Percentiles rank a stretch among this genome's conserved stretches.
These are phyloP conservation scores for Melaleuca alternifolia DNA, from an alignment of 345 rosid species.

Conservation along the genomic window DNA sequence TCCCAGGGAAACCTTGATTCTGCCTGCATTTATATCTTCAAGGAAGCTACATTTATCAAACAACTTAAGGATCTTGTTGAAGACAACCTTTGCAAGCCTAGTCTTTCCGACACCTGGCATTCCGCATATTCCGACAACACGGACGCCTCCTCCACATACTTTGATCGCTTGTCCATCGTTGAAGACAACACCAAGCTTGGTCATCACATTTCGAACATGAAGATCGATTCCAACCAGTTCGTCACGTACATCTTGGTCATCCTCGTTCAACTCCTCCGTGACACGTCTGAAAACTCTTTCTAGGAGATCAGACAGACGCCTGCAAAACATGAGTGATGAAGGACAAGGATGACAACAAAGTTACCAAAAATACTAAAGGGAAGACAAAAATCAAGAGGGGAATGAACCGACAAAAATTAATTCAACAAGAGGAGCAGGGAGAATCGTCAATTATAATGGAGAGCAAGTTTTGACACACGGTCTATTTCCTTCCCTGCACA, in stretches of 20 bases:
- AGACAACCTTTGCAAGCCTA: conserved; percentile 3
- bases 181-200: background rate
- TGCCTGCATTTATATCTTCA: too few species aligned
- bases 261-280: background rate
- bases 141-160: background rate
- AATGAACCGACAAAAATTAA: background rate
- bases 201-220: background rate
- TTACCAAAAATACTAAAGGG: too few species aligned
- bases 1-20: too few species aligned
- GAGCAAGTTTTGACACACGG: background rate
- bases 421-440: background rate
- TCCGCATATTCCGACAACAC: conserved; percentile 5
- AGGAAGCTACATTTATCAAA: conserved; percentile 4
- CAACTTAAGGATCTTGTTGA: background rate
- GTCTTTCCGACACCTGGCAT: conserved; percentile 13
- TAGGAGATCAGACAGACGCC: background rate
- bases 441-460: background rate
- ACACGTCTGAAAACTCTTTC: background rate
- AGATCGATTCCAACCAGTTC: conserved; percentile 1
- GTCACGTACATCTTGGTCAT: background rate
- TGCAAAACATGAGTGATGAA: background rate
- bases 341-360: too few species aligned
- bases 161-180: too few species aligned
- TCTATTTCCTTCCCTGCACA: too few species aligned
- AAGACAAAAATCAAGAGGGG: background rate